Evolutionary conservation across 768 basidiomycete species (phyloP).

Genomic region (Lactifluus hygrophoroides): DNA sequence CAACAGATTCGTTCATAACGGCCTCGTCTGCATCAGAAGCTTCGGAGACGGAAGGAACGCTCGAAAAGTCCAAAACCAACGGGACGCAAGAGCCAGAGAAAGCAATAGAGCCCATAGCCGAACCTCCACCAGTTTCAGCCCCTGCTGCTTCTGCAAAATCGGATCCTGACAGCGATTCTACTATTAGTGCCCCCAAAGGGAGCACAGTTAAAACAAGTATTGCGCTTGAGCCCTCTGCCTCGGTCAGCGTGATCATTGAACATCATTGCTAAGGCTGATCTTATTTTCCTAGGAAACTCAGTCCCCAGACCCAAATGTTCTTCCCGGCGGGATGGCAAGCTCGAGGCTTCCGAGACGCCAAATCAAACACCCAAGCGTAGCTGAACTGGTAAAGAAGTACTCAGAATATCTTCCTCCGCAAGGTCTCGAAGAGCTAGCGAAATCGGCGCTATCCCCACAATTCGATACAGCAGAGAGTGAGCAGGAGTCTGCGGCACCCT

Average conservation of each 20-base stretch:
- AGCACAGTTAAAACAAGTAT: slow-evolving; percentile 4
- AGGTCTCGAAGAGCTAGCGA: slow-evolving; percentile 62
- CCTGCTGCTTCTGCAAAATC: slow-evolving; percentile 31
- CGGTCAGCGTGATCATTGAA: slow-evolving; percentile 16
- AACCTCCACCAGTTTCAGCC: neutral
- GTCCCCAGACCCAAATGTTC: slow-evolving; percentile 10
- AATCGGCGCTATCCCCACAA: slow-evolving; percentile 55
- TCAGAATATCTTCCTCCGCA: slow-evolving; percentile 68
- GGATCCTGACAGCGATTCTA: slow-evolving; percentile 77
- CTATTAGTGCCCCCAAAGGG: slow-evolving; percentile 51
- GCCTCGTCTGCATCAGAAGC: slow-evolving; percentile 63
- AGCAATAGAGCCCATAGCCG: neutral
- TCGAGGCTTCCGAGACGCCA: slow-evolving; percentile 61
- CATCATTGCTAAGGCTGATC: neutral
- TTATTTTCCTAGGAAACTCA: slow-evolving; percentile 1
- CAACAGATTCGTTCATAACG: slow-evolving; percentile 44
- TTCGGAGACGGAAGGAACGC: slow-evolving; percentile 50
- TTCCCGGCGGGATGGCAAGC: slow-evolving; percentile 24
- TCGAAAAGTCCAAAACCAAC: slow-evolving; percentile 23
- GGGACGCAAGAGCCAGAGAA: slow-evolving; percentile 1
- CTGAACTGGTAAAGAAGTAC: slow-evolving; percentile 78
- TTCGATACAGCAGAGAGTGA: slow-evolving; percentile 68
- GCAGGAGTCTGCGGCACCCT: slow-evolving; percentile 44
- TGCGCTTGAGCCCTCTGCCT: neutral
- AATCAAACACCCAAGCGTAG: slow-evolving; percentile 55